These are phyloP conservation scores for Phalaenopsis aphrodite DNA, from an alignment of 106 monocot genomes.

Conservation along the genomic window DNA sequence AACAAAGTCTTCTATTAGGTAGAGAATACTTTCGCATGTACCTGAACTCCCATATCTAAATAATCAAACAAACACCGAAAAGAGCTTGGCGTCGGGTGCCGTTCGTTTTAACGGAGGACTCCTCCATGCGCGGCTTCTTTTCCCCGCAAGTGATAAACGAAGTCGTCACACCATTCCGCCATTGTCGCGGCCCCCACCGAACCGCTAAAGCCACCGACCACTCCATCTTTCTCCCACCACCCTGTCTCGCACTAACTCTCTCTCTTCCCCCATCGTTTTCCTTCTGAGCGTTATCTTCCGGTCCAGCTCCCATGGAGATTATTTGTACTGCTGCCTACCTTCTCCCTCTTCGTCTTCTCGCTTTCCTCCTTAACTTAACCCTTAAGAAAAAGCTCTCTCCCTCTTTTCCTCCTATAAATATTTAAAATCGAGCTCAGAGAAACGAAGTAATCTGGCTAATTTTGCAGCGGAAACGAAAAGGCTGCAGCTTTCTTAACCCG, in stretches of 20 bases:
- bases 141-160: not conserved
- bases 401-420: not conserved
- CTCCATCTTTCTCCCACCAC: not conserved
- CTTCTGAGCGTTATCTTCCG: not conserved
- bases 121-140: not conserved
- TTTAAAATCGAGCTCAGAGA: not conserved
- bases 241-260: constrained; percentile 3
- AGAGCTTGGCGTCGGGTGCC: not conserved
- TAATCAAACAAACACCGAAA: not conserved
- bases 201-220: constrained; percentile 9
- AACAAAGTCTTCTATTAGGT: no score
- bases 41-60: no score
- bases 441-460: not conserved
- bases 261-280: not conserved
- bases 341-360: no score
- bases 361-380: not conserved
- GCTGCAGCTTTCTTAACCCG: not conserved
- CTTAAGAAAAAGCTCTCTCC: not conserved
- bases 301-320: no score
- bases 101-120: not conserved
- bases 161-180: not conserved
- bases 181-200: not conserved
- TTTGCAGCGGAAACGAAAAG: not conserved
- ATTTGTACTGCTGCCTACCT: no score
- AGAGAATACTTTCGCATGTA: no score